phyloP scores from a whole-genome alignment of 352 stramenopile genomes.

The Paralagenidium karlingii region DNA sequence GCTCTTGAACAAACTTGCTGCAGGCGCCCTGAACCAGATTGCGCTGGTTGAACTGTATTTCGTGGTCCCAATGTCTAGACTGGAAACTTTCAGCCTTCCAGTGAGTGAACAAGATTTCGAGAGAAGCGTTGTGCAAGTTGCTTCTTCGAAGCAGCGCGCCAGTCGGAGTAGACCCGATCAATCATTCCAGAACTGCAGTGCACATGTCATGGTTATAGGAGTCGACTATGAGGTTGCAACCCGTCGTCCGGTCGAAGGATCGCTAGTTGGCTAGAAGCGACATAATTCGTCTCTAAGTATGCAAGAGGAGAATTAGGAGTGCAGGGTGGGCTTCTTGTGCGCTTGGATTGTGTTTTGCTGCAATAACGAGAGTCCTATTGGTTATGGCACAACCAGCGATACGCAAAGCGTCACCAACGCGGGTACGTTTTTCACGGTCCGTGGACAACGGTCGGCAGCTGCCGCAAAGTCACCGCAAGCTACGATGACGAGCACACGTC shows the following conservation, averaged over 20 bases:
- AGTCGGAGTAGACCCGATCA: slow-evolving; percentile 1
- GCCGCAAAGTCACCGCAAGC: no score
- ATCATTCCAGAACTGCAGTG: slow-evolving; percentile 3
- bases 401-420: no score
- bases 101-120: slow-evolving; percentile 1
- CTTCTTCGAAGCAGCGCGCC: slow-evolving; percentile 2
- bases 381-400: no score
- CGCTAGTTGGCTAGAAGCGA: not conserved
- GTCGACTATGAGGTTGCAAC: slow-evolving; percentile 5
- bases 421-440: no score
- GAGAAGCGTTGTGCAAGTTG: slow-evolving; percentile 4
- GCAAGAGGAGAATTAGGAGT: no score
- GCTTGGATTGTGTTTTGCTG: no score
- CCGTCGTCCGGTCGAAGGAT: slow-evolving; percentile 3
- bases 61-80: slow-evolving; percentile 5
- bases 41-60: slow-evolving; percentile 6
- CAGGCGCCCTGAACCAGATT: slow-evolving; percentile 6
- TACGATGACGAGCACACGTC: no score
- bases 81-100: slow-evolving; percentile 1
- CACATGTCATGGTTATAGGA: slow-evolving; percentile 4
- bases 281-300: no score
- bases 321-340: no score
- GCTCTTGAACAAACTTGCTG: slow-evolving; percentile 8
- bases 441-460: no score
- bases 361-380: no score